A percentile compares a stretch with the other conserved stretches of the same genome.
These are phyloP conservation scores for Sporothrix curviconia DNA, from an alignment of 2,329 filamentous ascomycete genomes.

Conservation along the genomic window DNA sequence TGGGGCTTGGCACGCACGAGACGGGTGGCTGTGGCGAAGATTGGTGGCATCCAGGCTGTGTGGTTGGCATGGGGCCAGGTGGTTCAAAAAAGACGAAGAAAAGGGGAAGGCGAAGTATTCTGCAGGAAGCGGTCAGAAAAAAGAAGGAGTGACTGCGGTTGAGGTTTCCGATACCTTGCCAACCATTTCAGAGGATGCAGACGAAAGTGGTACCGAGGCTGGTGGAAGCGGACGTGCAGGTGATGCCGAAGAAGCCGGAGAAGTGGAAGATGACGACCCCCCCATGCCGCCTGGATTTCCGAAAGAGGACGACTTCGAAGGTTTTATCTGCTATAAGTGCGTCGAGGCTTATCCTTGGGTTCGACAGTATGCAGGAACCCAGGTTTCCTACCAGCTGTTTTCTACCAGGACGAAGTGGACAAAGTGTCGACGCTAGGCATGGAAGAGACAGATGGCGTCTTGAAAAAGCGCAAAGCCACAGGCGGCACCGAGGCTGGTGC, in stretches of 20 bases:
- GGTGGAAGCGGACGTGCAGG: constrained; percentile 26
- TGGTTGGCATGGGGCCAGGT: constrained; percentile 74
- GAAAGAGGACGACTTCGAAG: constrained; percentile 79
- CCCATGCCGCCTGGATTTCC: constrained; percentile 83
- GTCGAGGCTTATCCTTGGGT: constrained; percentile 85
- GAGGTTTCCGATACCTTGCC: constrained; percentile 3
- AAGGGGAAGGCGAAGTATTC: background rate
- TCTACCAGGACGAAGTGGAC: constrained; percentile 30
- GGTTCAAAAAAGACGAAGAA: constrained; percentile 48
- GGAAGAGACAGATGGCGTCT: constrained; percentile 16
- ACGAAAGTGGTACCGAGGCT: constrained; percentile 23
- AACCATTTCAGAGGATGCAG: constrained; percentile 15
- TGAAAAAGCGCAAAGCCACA: constrained; percentile 63
- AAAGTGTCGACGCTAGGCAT: background rate
- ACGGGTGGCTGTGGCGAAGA: constrained; percentile 91
- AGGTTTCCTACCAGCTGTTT: constrained; percentile 73
- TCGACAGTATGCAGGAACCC: constrained; percentile 74
- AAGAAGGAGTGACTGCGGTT: background rate
- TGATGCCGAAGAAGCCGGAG: constrained; percentile 22
- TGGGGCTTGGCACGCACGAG: constrained; percentile 73
- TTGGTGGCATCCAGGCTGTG: constrained; percentile 93
- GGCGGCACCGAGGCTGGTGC: constrained; percentile 37
- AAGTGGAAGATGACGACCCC: constrained; percentile 34
- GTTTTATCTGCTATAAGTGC: constrained; percentile 91
- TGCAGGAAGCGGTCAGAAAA: background rate